Evolutionary conservation across 768 basidiomycete genomes (phyloP).

Genomic region (Naganishia vishniacii): DNA sequence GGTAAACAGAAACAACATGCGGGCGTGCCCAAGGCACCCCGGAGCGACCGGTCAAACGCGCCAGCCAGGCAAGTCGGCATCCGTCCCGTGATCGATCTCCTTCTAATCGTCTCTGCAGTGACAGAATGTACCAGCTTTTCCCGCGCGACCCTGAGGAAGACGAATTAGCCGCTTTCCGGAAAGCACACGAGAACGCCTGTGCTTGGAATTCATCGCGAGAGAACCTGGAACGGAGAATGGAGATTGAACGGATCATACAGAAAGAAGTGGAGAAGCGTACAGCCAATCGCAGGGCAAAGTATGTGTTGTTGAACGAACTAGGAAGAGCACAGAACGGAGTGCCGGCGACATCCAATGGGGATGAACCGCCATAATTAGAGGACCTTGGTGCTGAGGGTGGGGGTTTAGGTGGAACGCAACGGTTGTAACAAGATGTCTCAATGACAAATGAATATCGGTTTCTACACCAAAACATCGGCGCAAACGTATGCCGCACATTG

Average conservation of each 20-base stretch:
- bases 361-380: too few species aligned
- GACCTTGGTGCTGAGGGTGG: too few species aligned
- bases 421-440: too few species aligned
- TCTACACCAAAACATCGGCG: too few species aligned
- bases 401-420: too few species aligned
- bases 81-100: neutral
- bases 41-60: neutral
- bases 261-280: neutral
- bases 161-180: neutral
- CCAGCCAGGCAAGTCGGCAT: neutral
- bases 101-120: neutral
- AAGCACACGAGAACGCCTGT: neutral
- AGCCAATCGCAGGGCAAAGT: neutral
- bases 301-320: neutral
- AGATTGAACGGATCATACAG: neutral
- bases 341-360: neutral
- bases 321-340: neutral
- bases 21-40: neutral
- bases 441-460: too few species aligned
- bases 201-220: slow-evolving; percentile 2
- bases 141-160: neutral
- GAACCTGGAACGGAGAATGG: neutral
- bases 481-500: too few species aligned
- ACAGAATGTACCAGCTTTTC: slow-evolving; percentile 4
- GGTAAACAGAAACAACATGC: neutral